Evolutionary conservation across 208 protist species (phyloP).

Genomic region (Trypanosoma theileri): DNA sequence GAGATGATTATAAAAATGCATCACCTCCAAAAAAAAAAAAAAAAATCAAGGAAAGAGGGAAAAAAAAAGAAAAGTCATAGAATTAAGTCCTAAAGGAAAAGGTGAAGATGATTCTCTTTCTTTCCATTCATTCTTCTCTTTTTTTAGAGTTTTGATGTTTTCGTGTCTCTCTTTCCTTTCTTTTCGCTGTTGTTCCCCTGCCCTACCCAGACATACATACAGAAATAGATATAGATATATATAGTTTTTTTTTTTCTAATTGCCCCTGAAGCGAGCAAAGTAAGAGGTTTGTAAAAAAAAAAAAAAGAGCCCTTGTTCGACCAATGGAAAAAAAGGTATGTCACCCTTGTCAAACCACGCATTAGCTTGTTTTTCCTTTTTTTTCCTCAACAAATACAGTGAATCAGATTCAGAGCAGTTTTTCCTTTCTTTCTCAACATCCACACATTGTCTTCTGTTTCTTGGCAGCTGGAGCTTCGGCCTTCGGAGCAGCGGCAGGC

Average conservation of each 20-base stretch:
- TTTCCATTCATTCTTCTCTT: neutral
- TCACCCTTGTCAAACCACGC: neutral
- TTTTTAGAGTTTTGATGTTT: conserved; percentile 10
- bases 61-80: neutral
- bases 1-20: neutral
- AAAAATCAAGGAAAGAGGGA: conserved; percentile 21
- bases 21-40: conserved; percentile 14
- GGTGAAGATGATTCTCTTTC: conserved; percentile 12
- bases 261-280: neutral
- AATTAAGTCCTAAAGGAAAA: conserved; percentile 3
- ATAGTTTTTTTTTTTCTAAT: neutral
- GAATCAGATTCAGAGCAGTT: conserved; percentile 2
- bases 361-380: neutral
- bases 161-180: conserved; percentile 10
- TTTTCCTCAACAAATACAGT: conserved; percentile 1
- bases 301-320: neutral
- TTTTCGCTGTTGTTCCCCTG: neutral
- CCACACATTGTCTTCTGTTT: conserved; percentile 55
- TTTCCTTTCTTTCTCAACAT: conserved; percentile 31
- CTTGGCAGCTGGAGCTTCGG: neutral
- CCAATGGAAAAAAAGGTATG: neutral
- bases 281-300: neutral
- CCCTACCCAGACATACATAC: neutral
- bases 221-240: no score
- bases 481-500: conserved; percentile 17